These are phyloP conservation scores for Aphanomyces cochlioides DNA, from an alignment of 352 stramenopile species.

Conservation along the genomic window DNA sequence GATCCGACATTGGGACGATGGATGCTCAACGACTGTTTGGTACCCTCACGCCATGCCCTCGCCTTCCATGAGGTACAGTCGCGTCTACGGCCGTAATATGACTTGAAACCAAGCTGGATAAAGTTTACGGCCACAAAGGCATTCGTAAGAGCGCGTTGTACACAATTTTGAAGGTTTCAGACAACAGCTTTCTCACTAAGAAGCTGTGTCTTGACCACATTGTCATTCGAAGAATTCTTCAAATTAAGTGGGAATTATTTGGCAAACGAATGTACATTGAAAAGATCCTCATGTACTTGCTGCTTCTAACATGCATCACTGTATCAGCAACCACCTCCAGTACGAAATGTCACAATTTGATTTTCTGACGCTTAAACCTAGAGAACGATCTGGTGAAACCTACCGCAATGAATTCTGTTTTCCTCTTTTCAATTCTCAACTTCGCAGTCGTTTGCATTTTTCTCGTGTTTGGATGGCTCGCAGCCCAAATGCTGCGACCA, in stretches of 20 bases:
- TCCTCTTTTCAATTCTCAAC: not conserved
- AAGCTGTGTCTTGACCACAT: slow-evolving; percentile 8
- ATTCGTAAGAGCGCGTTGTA: slow-evolving; percentile 22
- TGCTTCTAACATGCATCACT: slow-evolving; percentile 17
- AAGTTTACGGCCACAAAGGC: slow-evolving; percentile 9
- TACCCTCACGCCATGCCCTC: slow-evolving; percentile 4
- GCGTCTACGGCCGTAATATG: too few relatives aligned
- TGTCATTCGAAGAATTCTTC: slow-evolving; percentile 12
- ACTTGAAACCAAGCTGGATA: slow-evolving; percentile 15
- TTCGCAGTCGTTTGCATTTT: slow-evolving; percentile 1
- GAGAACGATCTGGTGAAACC: not conserved
- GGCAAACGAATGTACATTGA: slow-evolving; percentile 22
- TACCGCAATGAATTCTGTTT: not conserved
- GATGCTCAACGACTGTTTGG: slow-evolving; percentile 12
- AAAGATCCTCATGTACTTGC: slow-evolving; percentile 18
- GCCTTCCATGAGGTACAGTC: slow-evolving; percentile 11
- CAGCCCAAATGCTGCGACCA: slow-evolving; percentile 7
- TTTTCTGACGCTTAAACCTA: not conserved
- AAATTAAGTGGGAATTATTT: slow-evolving; percentile 27
- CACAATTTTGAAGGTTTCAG: not conserved
- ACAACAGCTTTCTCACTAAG: not conserved
- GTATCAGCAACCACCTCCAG: slow-evolving; percentile 2
- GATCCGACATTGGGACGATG: slow-evolving; percentile 1
- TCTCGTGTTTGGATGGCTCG: slow-evolving; percentile 11
- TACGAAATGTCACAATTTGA: not conserved